A percentile compares a stretch with the other conserved stretches of the same genome.
Conservation (phyloP, 179 eudicot species). For the Heliamphora pulchella region DNA sequence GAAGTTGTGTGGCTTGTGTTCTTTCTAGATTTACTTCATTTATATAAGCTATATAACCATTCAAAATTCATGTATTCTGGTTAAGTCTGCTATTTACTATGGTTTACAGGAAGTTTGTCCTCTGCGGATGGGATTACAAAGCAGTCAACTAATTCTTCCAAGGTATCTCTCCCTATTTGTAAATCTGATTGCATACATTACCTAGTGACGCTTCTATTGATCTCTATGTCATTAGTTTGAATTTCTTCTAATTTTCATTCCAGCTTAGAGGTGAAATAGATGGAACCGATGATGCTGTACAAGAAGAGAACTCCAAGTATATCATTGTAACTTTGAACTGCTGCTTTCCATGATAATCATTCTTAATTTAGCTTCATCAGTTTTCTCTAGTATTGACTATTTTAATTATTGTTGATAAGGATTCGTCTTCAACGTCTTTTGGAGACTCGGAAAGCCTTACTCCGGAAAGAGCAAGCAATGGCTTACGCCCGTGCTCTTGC, state of each 20-base stretch:
- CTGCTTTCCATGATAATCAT: background rate
- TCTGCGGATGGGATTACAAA: constrained; percentile 27
- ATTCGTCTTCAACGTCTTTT: constrained; percentile 41
- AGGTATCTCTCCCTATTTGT: constrained; percentile 24
- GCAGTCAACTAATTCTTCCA: constrained; percentile 31
- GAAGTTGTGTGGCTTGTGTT: background rate
- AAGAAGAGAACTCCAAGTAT: constrained; percentile 46
- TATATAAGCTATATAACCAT: no score
- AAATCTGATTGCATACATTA: background rate
- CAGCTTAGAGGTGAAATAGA: constrained; percentile 30
- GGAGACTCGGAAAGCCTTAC: constrained; percentile 45
- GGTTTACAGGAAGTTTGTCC: constrained; percentile 28
- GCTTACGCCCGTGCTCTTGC: constrained; percentile 57
- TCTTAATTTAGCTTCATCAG: background rate
- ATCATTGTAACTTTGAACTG: background rate
- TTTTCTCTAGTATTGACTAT: constrained; percentile 15
- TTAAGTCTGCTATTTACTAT: constrained; percentile 5
- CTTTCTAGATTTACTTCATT: background rate
- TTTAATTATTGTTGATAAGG: constrained; percentile 25
- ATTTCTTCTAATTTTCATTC: constrained; percentile 5
- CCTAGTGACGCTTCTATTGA: background rate
- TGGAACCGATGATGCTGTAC: constrained; percentile 27
- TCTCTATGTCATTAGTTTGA: background rate
- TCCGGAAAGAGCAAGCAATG: constrained; percentile 56
- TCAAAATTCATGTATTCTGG: background rate